Evolutionary conservation across 2,329 filamentous ascomycete genomes (phyloP).

Genomic region (Dactylellina parvicollis): DNA sequence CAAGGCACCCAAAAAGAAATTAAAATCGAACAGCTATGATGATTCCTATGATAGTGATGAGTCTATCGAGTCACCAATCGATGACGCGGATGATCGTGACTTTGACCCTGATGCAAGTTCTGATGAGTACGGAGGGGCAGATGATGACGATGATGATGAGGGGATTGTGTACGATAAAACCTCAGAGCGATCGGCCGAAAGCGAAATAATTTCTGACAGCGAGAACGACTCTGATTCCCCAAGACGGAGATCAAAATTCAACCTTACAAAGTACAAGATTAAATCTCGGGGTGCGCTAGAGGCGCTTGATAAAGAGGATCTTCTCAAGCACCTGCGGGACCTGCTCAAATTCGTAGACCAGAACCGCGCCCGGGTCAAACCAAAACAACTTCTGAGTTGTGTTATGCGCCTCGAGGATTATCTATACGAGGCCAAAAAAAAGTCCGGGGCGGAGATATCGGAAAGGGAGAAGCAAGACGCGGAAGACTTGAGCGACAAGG

Average conservation of each 20-base stretch:
- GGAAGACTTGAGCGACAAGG: constrained; percentile 3
- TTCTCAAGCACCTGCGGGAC: constrained; percentile 1
- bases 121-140: background rate
- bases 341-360: constrained; percentile 4
- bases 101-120: background rate
- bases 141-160: background rate
- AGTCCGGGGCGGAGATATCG: background rate
- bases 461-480: constrained; percentile 4
- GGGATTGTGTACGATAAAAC: background rate
- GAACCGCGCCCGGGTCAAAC: background rate
- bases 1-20: background rate
- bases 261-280: constrained; percentile 16
- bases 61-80: background rate
- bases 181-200: background rate
- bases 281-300: background rate
- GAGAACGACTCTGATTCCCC: background rate
- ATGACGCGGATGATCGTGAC: background rate
- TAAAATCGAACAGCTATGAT: background rate
- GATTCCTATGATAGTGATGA: background rate
- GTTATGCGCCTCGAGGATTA: constrained; percentile 19
- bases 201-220: background rate
- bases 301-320: background rate
- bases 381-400: constrained; percentile 10
- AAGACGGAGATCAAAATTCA: constrained; percentile 1
- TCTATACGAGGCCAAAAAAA: constrained; percentile 23